Evolutionary conservation across 164 flowering plant species (phyloP).

Genomic region (Umbilicus rupestris): DNA sequence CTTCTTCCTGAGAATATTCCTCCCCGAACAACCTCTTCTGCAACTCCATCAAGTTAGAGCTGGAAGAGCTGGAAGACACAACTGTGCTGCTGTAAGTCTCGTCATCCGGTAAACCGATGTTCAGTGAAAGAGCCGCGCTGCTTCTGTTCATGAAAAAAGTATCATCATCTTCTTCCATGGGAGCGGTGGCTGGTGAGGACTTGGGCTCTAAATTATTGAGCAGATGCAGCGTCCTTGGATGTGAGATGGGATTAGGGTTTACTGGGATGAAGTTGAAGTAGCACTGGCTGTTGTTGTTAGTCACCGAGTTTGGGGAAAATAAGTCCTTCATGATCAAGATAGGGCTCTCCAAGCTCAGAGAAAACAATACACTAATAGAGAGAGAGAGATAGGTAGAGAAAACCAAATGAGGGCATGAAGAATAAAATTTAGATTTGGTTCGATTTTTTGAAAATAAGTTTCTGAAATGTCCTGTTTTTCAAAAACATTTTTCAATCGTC

Average conservation of each 20-base stretch:
- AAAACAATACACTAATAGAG: not conserved
- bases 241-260: not conserved
- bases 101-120: not conserved
- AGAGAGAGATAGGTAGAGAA: not conserved
- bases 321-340: not conserved
- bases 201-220: not conserved
- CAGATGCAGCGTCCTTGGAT: not conserved
- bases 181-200: not conserved
- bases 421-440: no score
- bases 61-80: not conserved
- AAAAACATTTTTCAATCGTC: no score
- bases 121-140: not conserved
- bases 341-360: not conserved
- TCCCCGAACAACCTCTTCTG: constrained; percentile 6
- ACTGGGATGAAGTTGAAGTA: not conserved
- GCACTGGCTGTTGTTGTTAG: not conserved
- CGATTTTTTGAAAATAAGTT: no score
- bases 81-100: not conserved
- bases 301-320: not conserved
- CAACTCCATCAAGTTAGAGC: not conserved
- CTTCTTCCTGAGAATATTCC: not conserved
- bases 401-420: not conserved
- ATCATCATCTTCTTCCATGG: constrained; percentile 1
- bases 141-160: not conserved
- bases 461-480: no score